Evolutionary conservation across 306 rosid genomes (phyloP).

Genomic region (barrel medic (Medicago truncatula)): DNA sequence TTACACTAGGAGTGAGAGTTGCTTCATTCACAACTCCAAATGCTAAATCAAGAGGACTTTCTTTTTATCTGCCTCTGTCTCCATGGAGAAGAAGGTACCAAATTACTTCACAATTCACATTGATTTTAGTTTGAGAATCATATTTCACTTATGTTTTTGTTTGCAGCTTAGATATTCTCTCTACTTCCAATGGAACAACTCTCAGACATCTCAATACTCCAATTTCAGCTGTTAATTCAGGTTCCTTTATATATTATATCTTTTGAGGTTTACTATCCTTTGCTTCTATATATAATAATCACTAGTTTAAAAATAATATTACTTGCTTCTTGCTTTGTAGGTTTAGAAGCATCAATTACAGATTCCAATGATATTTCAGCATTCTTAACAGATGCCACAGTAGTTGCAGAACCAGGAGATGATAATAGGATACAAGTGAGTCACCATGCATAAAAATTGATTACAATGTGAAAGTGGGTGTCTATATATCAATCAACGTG

Average conservation of each 20-base stretch:
- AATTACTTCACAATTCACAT: not conserved
- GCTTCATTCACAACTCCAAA: conserved; percentile 41
- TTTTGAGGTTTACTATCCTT: not conserved
- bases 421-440: conserved; percentile 71
- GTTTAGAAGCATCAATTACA: conserved; percentile 74
- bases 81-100: conserved; percentile 10
- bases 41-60: conserved; percentile 12
- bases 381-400: conserved; percentile 51
- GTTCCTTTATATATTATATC: too few relatives aligned
- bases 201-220: conserved; percentile 26
- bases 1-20: conserved; percentile 26
- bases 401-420: conserved; percentile 64
- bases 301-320: conserved; percentile 10
- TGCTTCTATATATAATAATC: not conserved
- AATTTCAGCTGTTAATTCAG: conserved; percentile 47
- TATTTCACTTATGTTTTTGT: not conserved
- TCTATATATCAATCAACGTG: conserved; percentile 16
- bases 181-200: conserved; percentile 12
- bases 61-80: conserved; percentile 29
- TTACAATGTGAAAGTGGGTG: not conserved
- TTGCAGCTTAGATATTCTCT: conserved; percentile 30
- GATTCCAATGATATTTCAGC: conserved; percentile 51
- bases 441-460: conserved; percentile 17
- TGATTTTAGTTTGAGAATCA: not conserved
- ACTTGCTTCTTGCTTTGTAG: conserved; percentile 48